phyloP scores from a whole-genome alignment of 805 yeast genomes.

The Schwanniomyces sp. region DNA sequence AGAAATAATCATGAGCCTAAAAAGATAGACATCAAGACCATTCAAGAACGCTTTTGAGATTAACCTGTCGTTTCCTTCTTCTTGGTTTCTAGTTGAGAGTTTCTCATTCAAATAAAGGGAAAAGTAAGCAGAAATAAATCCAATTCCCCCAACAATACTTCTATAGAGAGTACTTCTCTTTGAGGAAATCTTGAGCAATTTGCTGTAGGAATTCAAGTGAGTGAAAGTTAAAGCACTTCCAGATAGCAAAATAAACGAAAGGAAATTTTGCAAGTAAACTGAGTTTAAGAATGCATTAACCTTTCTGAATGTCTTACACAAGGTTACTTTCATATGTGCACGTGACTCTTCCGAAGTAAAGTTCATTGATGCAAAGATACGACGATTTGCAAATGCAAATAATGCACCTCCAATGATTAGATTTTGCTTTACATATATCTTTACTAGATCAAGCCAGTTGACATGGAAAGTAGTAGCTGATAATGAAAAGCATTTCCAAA shows the following conservation, averaged over 20 bases:
- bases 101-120: constrained; percentile 23
- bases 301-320: constrained; percentile 15
- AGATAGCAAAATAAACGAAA: constrained; percentile 33
- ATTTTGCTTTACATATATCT: constrained; percentile 27
- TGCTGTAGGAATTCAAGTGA: constrained; percentile 5
- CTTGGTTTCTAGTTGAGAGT: constrained; percentile 6
- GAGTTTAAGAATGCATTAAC: constrained; percentile 34
- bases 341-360: not conserved
- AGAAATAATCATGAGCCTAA: constrained; percentile 33
- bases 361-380: not conserved
- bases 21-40: constrained; percentile 30
- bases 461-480: constrained; percentile 23
- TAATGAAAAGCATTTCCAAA: constrained; percentile 39
- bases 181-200: constrained; percentile 8
- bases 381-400: not conserved
- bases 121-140: constrained; percentile 31
- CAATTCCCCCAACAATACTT: constrained; percentile 33
- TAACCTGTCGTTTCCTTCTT: constrained; percentile 6
- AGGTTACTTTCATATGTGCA: constrained; percentile 13
- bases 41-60: constrained; percentile 26
- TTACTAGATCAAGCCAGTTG: constrained; percentile 27
- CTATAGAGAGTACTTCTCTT: constrained; percentile 16
- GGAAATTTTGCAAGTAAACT: constrained; percentile 35
- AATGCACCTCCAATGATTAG: constrained; percentile 15
- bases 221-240: constrained; percentile 32